Base-by-base conservation (phyloP, 164 flowering plant genomes). In the Litsea cubeba region DNA sequence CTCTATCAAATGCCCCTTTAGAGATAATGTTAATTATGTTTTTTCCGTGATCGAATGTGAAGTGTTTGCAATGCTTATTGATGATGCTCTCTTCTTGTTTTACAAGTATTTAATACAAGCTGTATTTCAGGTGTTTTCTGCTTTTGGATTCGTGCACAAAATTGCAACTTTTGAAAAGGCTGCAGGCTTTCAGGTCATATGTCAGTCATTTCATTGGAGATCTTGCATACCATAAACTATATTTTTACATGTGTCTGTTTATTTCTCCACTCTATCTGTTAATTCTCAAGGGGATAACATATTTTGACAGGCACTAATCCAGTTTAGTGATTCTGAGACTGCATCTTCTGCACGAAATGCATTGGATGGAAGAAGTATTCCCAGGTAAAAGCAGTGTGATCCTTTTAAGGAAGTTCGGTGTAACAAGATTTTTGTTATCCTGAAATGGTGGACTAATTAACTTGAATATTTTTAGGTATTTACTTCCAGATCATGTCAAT, bases 91-190 rank as follows among this genome's bases (percentile, higher is more conserved):
- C 3, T 46, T 62, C 62, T 50, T 2, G 26, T 1, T 20, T 2
- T 70, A 62, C 54, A 70, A 26, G 68, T 67, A 28, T 77, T 77
- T 74, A 57, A 69, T 51, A 69, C 57, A 65, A 67, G 8, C 20
- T 60, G 25, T 67, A 28, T 84, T 82, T 67, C 82, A 94, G 98
- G 97, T 94, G 18, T 94, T 94, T 75, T 94, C 98, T 70, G 95
- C 97, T 68, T 94, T 94, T 88, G 98, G 98, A 0, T 90, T 88
- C 78, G 98, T 94, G 74, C 98, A 92, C 78, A 94, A 94, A 83
- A 90, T 94, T 75, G 94, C 98, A 67, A 94, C 98, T 60, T 94
- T 94, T 78, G 98, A 94, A 71, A 94, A 94, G 80, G 90, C 95
- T 78, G 97, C 97, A 66, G 97, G 98, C 57, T 94, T 94, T 80